Evolutionary conservation across 441 rosid genomes (phyloP).

Genomic region (Euphorbia schlechtendalii): DNA sequence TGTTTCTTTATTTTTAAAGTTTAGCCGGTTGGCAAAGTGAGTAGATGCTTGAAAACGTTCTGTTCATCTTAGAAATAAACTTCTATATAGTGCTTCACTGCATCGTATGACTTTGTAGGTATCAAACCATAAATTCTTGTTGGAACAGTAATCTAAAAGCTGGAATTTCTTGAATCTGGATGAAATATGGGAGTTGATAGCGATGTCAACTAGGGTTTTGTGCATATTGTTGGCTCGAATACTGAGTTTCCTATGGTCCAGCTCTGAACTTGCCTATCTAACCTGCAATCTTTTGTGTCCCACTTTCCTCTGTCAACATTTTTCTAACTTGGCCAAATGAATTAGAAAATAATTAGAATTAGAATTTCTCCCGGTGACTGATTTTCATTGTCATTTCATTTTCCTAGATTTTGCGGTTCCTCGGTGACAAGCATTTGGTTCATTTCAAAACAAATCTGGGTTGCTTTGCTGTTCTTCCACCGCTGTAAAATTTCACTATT

Average conservation of each 20-base stretch:
- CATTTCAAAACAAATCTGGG: constrained; percentile 20
- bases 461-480: constrained; percentile 16
- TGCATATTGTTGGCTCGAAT: neutral
- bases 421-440: constrained; percentile 51
- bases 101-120: neutral
- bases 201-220: neutral
- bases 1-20: neutral
- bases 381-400: too few species aligned
- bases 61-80: neutral
- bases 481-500: constrained; percentile 11
- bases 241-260: constrained; percentile 1
- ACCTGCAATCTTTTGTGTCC: neutral
- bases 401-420: constrained; percentile 79
- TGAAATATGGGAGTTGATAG: constrained; percentile 1
- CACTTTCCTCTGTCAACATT: constrained; percentile 7
- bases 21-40: neutral
- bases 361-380: constrained; percentile 27
- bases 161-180: too few species aligned
- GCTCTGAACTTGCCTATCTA: neutral
- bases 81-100: neutral
- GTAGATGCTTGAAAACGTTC: neutral
- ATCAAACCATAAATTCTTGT: neutral
- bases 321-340: constrained; percentile 11
- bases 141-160: too few species aligned
- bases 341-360: constrained; percentile 6